These are phyloP conservation scores for Debaryomyces tyrocola DNA, from an alignment of 805 yeast species.

Conservation along the genomic window DNA sequence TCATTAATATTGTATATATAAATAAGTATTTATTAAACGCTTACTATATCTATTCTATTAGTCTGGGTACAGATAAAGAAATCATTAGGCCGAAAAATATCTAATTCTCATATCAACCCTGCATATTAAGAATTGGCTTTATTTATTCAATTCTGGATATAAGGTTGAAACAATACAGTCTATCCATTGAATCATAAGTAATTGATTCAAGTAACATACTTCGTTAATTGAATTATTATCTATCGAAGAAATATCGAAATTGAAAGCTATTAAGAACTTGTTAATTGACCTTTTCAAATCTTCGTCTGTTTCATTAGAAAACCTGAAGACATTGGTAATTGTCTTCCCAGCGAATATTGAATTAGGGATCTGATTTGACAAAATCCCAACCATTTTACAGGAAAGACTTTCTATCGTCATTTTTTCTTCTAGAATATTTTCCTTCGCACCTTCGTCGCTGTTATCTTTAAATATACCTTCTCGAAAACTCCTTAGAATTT, in stretches of 20 bases:
- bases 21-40: neutral
- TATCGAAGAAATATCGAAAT: slow-evolving; percentile 2
- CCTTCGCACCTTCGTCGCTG: neutral
- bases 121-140: neutral
- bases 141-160: slow-evolving; percentile 22
- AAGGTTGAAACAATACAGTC: slow-evolving; percentile 20
- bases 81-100: no score
- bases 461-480: slow-evolving; percentile 4
- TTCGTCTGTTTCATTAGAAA: slow-evolving; percentile 15
- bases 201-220: slow-evolving; percentile 17
- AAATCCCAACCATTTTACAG: slow-evolving; percentile 11
- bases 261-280: slow-evolving; percentile 16
- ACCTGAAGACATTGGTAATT: slow-evolving; percentile 6
- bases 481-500: slow-evolving; percentile 3
- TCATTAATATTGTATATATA: neutral
- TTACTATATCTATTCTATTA: no score
- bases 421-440: neutral
- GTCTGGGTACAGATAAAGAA: no score
- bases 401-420: slow-evolving; percentile 13
- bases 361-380: slow-evolving; percentile 3
- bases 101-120: neutral
- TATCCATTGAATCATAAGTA: slow-evolving; percentile 19
- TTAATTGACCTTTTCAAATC: slow-evolving; percentile 15
- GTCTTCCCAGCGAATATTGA: neutral
- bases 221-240: slow-evolving; percentile 4